phyloP scores from a whole-genome alignment of 176 grass and related monocot genomes.

The Eleusine coracana region DNA sequence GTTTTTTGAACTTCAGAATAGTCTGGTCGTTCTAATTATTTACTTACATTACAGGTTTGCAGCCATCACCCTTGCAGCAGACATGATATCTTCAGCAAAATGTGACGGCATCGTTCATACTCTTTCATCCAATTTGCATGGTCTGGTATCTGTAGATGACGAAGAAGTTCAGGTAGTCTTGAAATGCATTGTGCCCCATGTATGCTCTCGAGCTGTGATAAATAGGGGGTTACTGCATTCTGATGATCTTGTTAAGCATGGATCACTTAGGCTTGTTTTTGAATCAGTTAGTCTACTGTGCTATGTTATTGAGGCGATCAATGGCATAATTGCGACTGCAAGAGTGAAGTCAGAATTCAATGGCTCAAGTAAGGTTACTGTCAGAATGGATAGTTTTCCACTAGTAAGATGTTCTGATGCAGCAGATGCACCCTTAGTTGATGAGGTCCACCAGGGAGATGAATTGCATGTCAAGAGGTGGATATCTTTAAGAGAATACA shows the following conservation, averaged over 20 bases:
- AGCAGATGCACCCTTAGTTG: slow-evolving; percentile 35
- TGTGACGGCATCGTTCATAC: slow-evolving; percentile 43
- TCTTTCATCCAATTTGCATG: slow-evolving; percentile 53
- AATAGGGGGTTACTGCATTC: slow-evolving; percentile 93
- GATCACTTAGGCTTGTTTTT: slow-evolving; percentile 69
- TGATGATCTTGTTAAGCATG: slow-evolving; percentile 85
- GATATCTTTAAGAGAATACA: slow-evolving; percentile 72
- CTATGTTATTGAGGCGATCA: slow-evolving; percentile 56
- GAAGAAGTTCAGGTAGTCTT: slow-evolving; percentile 63
- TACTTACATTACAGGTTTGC: slow-evolving; percentile 62
- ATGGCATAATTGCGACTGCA: slow-evolving; percentile 38
- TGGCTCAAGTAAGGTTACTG: slow-evolving; percentile 31
- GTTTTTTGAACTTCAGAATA: slow-evolving; percentile 26
- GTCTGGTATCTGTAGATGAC: slow-evolving; percentile 54
- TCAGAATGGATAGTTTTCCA: slow-evolving; percentile 37
- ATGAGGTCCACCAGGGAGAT: slow-evolving; percentile 40
- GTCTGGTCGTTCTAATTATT: slow-evolving; percentile 36
- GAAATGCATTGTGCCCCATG: slow-evolving; percentile 73
- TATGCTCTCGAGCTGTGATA: slow-evolving; percentile 67
- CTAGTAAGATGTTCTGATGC: slow-evolving; percentile 52
- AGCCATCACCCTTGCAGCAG: slow-evolving; percentile 75
- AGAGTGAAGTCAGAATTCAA: slow-evolving; percentile 25
- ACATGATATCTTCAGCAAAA: slow-evolving; percentile 72
- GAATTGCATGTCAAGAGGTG: slow-evolving; percentile 46
- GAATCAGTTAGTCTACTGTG: slow-evolving; percentile 75